These are phyloP conservation scores for Starmerella roubikii DNA, from an alignment of 805 yeast genomes.

Conservation along the genomic window DNA sequence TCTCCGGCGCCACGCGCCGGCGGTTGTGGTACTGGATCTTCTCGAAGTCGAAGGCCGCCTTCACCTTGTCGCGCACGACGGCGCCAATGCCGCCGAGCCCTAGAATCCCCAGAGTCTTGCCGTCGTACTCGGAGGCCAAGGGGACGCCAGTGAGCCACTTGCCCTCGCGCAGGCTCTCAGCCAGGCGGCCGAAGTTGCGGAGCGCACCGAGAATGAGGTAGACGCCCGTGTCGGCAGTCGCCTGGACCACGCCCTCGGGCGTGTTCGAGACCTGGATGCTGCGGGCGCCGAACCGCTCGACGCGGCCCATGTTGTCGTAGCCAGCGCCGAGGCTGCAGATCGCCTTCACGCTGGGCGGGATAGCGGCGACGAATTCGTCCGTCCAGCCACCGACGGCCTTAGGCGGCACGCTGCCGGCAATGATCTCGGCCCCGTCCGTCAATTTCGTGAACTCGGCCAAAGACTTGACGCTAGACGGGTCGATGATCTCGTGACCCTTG, in stretches of 20 bases:
- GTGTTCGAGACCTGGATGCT: slow-evolving; percentile 41
- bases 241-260: slow-evolving; percentile 38
- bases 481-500: slow-evolving; percentile 35
- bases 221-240: slow-evolving; percentile 46
- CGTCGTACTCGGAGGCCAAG: slow-evolving; percentile 38
- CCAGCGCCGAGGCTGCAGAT: slow-evolving; percentile 46
- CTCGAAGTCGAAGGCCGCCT: slow-evolving; percentile 35
- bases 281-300: slow-evolving; percentile 29
- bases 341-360: slow-evolving; percentile 32
- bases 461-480: slow-evolving; percentile 26
- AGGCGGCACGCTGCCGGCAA: slow-evolving; percentile 31
- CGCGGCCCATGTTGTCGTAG: slow-evolving; percentile 38
- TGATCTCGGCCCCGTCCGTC: slow-evolving; percentile 27
- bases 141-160: slow-evolving; percentile 34
- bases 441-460: slow-evolving; percentile 32
- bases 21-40: slow-evolving; percentile 43
- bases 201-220: slow-evolving; percentile 39
- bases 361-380: slow-evolving; percentile 29
- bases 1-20: slow-evolving; percentile 32
- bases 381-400: slow-evolving; percentile 32
- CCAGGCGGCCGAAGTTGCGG: slow-evolving; percentile 36
- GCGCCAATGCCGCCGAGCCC: slow-evolving; percentile 57
- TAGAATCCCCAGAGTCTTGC: slow-evolving; percentile 40
- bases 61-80: slow-evolving; percentile 38
- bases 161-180: slow-evolving; percentile 32